Evolutionary conservation across 2,329 filamentous ascomycete species (phyloP).

Genomic region (Trichoderma cornu-damae): DNA sequence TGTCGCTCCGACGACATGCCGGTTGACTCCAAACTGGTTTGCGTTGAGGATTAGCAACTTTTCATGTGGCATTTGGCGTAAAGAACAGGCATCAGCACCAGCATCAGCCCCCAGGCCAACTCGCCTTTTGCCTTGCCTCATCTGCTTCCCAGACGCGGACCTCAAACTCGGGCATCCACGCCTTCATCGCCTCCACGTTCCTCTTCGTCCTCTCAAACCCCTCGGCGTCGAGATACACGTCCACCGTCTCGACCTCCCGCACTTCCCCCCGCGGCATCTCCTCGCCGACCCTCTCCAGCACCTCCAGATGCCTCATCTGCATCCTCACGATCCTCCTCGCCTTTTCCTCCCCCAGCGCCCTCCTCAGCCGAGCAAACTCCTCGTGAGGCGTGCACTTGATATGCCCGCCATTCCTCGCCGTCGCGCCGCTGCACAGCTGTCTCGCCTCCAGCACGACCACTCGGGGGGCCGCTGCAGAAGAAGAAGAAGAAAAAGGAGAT

Average conservation of each 20-base stretch:
- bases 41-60: not conserved
- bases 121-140: constrained; percentile 31
- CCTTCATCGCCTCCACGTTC: constrained; percentile 32
- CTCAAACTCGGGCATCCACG: constrained; percentile 39
- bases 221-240: constrained; percentile 39
- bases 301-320: constrained; percentile 39
- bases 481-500: too few species aligned
- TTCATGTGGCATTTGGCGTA: too few species aligned
- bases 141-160: constrained; percentile 33
- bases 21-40: constrained; percentile 33
- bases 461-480: not conserved
- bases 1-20: constrained; percentile 38
- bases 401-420: constrained; percentile 50
- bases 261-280: constrained; percentile 37
- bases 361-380: constrained; percentile 34
- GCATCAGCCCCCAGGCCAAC: not conserved
- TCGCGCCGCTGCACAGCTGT: constrained; percentile 46
- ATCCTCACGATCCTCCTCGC: constrained; percentile 42
- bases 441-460: constrained; percentile 50
- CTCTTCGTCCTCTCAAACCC: constrained; percentile 32
- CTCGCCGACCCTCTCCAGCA: constrained; percentile 37
- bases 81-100: not conserved
- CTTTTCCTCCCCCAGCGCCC: constrained; percentile 29
- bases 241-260: constrained; percentile 43
- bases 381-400: constrained; percentile 44